A percentile compares a stretch with the other conserved stretches of the same genome.
Conservation (phyloP, 2,329 filamentous ascomycete genomes). For the Monilinia polystroma region DNA sequence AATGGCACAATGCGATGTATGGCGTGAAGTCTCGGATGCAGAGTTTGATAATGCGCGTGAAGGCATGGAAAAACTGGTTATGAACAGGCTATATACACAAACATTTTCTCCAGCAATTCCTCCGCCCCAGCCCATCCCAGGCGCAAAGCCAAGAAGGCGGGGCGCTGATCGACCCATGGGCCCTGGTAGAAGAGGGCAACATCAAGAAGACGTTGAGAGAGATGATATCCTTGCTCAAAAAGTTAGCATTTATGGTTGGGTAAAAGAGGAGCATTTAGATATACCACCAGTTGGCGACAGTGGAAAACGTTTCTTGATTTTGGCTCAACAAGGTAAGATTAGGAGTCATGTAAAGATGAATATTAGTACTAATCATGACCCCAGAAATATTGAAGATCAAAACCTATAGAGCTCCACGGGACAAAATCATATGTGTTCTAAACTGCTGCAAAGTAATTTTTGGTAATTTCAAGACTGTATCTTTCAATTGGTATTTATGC, state of each 20-base stretch:
- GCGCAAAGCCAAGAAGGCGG: slow-evolving; percentile 65
- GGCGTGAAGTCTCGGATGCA: slow-evolving; percentile 90
- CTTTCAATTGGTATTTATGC: slow-evolving; percentile 16
- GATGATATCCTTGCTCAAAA: slow-evolving; percentile 97
- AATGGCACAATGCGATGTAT: slow-evolving; percentile 96
- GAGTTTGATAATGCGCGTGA: slow-evolving; percentile 98
- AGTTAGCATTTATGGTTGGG: slow-evolving; percentile 95
- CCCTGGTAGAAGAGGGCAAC: slow-evolving; percentile 86
- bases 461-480: slow-evolving; percentile 52
- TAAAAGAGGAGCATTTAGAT: slow-evolving; percentile 88
- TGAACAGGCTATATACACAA: slow-evolving; percentile 94
- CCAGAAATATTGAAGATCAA: slow-evolving; percentile 92
- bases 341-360: neutral
- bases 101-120: slow-evolving; percentile 95
- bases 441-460: slow-evolving; percentile 99
- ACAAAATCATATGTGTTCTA: slow-evolving; percentile 97
- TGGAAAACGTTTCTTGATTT: slow-evolving; percentile 79
- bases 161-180: slow-evolving; percentile 68
- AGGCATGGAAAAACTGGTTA: slow-evolving; percentile 99
- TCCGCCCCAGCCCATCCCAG: slow-evolving; percentile 70
- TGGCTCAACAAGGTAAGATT: slow-evolving; percentile 77
- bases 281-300: slow-evolving; percentile 83
- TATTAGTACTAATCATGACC: slow-evolving; percentile 31
- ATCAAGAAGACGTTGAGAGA: slow-evolving; percentile 95
- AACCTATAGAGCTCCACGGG: slow-evolving; percentile 90